Base-by-base conservation (phyloP, 106 monocot species). In the Agapanthus africanus region DNA sequence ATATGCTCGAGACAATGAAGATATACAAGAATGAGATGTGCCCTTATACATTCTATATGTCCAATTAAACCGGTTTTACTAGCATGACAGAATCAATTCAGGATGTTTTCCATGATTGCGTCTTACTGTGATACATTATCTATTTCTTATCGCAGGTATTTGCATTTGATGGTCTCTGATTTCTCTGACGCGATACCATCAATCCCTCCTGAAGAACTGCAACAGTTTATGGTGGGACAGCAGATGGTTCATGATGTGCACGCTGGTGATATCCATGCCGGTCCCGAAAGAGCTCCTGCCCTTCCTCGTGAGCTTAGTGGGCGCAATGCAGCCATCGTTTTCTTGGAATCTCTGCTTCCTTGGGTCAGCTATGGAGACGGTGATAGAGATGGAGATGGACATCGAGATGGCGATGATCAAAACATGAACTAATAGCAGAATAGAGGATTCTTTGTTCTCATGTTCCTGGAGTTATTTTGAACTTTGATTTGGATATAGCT, bases 181-280 rank as follows among this genome's bases (percentile, higher is more conserved):
- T 99, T 99, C 70, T 93, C 99, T 14, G 99, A 99, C 65, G 31
- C 78, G 22, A 64, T 79, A 54, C 85, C 97, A 26, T 74, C 99
- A 62, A 60, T 99, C 60, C 99, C 99, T 72, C 99, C 99, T 18
- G 99, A 99, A 50, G 99, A 99, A 65, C 30, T 99, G 66, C 51
- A 82, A 30, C 90, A 83, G 27, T 81, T 99, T 40, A 93, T 99
- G 93, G 81, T 79, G 21, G 85, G 70, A 23, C 88, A 75, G 11
- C 80, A 78, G 37, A 32, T 72, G 59, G 77, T 49, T 32, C 82
- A 78, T 54, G 80, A 78, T 40, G 68, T 87, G 32, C 84, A 22
- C 41, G 72, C 60, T 73, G 87, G 13, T 10, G 66, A 83, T 32
- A 46, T 56, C 22, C 76, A 67, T 22, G 77, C 54, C 13, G 30